Percentiles rank a stretch among this genome's conserved stretches.
Conservation (phyloP, 2,329 filamentous ascomycete genomes). For the Lasiodiplodia citricola region DNA sequence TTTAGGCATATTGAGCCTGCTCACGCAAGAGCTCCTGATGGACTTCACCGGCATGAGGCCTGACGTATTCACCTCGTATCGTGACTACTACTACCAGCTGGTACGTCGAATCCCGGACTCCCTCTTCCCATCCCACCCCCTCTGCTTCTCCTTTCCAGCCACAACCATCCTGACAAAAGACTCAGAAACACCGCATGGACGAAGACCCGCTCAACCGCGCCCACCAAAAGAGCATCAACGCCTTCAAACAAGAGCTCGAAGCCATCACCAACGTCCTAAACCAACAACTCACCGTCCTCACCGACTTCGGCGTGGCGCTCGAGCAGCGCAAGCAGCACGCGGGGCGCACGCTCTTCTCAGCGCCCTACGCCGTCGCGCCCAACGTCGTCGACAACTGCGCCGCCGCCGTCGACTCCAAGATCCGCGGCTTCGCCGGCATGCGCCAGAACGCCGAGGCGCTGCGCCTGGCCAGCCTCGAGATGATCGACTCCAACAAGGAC, state of each 20-base stretch:
- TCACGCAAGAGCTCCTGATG: conserved; percentile 5
- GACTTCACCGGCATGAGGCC: conserved; percentile 5
- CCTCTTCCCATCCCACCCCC: neutral
- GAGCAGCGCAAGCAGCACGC: neutral
- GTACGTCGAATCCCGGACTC: neutral
- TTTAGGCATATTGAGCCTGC: neutral
- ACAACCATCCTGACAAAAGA: neutral
- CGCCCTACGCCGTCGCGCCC: neutral
- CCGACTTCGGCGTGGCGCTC: conserved; percentile 5
- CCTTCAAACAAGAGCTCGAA: conserved; percentile 20
- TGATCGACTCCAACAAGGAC: conserved; percentile 16
- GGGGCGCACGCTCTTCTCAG: neutral
- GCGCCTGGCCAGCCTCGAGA: neutral
- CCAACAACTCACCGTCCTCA: conserved; percentile 14
- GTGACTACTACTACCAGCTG: conserved; percentile 14
- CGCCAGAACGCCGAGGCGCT: neutral
- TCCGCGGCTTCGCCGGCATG: conserved; percentile 16
- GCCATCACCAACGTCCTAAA: conserved; percentile 11
- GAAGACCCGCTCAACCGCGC: conserved; percentile 22
- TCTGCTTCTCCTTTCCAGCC: neutral
- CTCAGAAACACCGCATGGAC: conserved; percentile 15
- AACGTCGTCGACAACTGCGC: neutral
- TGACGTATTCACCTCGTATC: conserved; percentile 1
- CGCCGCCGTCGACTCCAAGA: neutral
- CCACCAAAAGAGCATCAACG: conserved; percentile 11